Conservation (phyloP, 805 yeast genomes). For the Crinitomyces ghanaensis region DNA sequence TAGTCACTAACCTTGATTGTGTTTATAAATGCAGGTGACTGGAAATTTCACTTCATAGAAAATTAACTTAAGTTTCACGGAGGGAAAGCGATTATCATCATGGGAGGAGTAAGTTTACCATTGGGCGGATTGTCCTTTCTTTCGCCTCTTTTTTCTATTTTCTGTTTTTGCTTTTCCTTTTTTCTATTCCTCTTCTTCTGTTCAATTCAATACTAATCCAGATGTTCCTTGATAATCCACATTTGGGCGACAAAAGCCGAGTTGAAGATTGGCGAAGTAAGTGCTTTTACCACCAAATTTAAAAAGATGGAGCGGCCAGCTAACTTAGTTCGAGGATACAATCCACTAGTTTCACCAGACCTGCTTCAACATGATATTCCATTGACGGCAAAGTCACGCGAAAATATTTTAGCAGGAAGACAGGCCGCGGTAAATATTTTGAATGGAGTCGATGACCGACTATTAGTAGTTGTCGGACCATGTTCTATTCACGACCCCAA, state of each 20-base stretch:
- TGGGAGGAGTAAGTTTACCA: no score
- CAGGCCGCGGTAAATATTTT: constrained; percentile 61
- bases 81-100: no score
- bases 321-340: constrained; percentile 57
- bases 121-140: no score
- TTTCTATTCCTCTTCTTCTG: no score
- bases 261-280: constrained; percentile 56
- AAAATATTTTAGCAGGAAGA: constrained; percentile 65
- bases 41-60: no score
- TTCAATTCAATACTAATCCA: no score
- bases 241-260: constrained; percentile 73
- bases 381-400: constrained; percentile 45
- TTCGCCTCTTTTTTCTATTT: no score
- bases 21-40: no score
- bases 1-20: no score
- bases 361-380: constrained; percentile 79
- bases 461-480: constrained; percentile 88
- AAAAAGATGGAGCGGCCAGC: constrained; percentile 17
- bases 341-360: constrained; percentile 93
- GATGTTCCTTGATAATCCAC: constrained; percentile 79
- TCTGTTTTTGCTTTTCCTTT: no score
- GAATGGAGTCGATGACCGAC: constrained; percentile 74
- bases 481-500: constrained; percentile 92
- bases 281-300: constrained; percentile 7
- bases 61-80: no score